phyloP scores from a whole-genome alignment of 306 rosid species.

The Cicer bijugum region DNA sequence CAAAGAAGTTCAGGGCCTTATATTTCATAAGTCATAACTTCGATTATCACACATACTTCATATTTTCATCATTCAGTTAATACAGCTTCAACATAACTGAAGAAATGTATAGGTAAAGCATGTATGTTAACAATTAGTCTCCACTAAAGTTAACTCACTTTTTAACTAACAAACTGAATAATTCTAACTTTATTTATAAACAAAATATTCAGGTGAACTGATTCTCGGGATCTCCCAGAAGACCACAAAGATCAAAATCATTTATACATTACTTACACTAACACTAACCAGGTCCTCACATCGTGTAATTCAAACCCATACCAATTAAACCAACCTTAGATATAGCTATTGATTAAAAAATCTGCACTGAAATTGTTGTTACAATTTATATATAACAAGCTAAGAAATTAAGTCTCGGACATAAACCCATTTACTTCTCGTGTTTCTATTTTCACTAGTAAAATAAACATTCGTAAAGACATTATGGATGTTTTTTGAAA shows the following conservation, averaged over 20 bases:
- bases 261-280: too few relatives aligned
- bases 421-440: too few relatives aligned
- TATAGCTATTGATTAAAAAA: background rate
- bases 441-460: too few relatives aligned
- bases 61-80: background rate
- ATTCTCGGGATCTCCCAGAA: background rate
- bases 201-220: background rate
- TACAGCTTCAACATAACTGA: conserved; percentile 12
- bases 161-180: background rate
- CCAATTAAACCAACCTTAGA: background rate
- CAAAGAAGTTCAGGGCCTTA: conserved; percentile 9
- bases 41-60: conserved; percentile 11
- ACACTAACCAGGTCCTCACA: background rate
- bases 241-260: background rate
- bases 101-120: background rate
- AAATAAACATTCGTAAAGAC: too few relatives aligned
- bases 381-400: background rate
- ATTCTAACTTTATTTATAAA: background rate
- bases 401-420: too few relatives aligned
- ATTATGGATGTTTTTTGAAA: too few relatives aligned
- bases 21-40: conserved; percentile 12
- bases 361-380: background rate
- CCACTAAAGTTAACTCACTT: background rate
- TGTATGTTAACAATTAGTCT: background rate
- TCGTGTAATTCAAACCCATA: background rate